These are phyloP conservation scores for Lyophyllum shimeji DNA, from an alignment of 768 basidiomycete species.

Conservation along the genomic window DNA sequence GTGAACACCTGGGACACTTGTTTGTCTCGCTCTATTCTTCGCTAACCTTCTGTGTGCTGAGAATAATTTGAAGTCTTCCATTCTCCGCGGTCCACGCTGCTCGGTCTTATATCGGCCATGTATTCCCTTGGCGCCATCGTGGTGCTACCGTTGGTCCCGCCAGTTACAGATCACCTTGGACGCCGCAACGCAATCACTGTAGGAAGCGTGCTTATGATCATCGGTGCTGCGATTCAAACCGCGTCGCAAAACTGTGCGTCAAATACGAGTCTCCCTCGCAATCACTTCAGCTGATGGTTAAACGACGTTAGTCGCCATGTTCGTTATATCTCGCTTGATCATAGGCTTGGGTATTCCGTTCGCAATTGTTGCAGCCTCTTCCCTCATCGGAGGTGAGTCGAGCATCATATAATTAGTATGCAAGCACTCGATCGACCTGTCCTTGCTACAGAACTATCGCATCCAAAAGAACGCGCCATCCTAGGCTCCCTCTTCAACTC, in stretches of 20 bases:
- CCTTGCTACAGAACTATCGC: constrained; percentile 49
- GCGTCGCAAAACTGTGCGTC: constrained; percentile 48
- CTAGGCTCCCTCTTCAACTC: constrained; percentile 65
- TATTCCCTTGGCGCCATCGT: constrained; percentile 61
- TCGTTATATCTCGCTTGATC: constrained; percentile 53
- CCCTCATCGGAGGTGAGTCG: constrained; percentile 52
- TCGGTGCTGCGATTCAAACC: constrained; percentile 46
- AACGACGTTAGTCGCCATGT: constrained; percentile 48
- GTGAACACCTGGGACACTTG: constrained; percentile 57
- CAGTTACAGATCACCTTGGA: constrained; percentile 50
- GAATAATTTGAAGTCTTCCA: constrained; percentile 43
- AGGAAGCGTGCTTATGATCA: constrained; percentile 49
- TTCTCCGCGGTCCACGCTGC: constrained; percentile 49
- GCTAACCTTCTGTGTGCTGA: neutral
- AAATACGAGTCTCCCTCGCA: neutral
- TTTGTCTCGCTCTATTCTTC: constrained; percentile 21
- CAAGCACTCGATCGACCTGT: neutral
- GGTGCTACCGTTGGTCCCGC: constrained; percentile 53
- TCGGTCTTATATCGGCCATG: constrained; percentile 58
- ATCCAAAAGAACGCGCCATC: constrained; percentile 68
- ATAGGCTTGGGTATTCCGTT: constrained; percentile 62
- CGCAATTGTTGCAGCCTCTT: constrained; percentile 63
- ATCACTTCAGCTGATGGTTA: neutral
- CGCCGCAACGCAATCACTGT: constrained; percentile 50
- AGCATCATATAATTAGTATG: too few species aligned